Base-by-base conservation (phyloP, 1,139 yeast genomes). In the Candida tropicalis region DNA sequence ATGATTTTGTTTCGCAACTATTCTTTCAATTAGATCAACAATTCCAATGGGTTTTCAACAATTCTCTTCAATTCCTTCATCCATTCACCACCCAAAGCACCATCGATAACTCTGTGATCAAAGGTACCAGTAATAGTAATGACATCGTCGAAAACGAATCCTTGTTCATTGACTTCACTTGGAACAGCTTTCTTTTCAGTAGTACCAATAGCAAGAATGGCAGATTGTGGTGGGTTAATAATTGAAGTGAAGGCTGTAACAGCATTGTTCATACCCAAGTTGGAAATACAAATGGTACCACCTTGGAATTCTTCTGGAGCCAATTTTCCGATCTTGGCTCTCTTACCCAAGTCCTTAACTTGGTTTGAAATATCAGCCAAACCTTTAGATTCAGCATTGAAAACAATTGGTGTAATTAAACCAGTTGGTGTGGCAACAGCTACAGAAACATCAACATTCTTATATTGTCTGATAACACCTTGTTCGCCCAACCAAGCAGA, bases 391-490 rank as follows among this genome's bases (percentile, higher is more conserved):
- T 93, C 88, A 39, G 96, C 97, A 60, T 84, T 78, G 68, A 81
- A 84, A 55, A 93, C 89, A 57, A 93, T 93, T 54, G 99, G 99
- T 40, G 99, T 93, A 66, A 95, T 85, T 58, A 93, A 79, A 45
- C 99, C 99, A 45, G 96, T 82, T 65, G 98, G 97, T 16, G 99
- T 93, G 50, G 99, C 96, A 52, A 93, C 99, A 36, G 99, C 99
- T 49, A 93, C 97, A 23, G 98, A 90, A 47, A 93, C 96, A 64
- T 93, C 99, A 48, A 91, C 98, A 59, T 83, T 85, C 62, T 79
- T 76, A 79, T 83, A 93, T 71, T 87, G 91, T 75, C 99, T 88
- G 59, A 95, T 87, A 57, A 93, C 84, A 53, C 91, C 90, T 73
- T 91, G 85, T 38, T 79, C 73, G 62, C 87, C 96, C 59, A 93